phyloP scores from a whole-genome alignment of 1,284 basidiomycete species.

The Ganoderma leucocontextum region DNA sequence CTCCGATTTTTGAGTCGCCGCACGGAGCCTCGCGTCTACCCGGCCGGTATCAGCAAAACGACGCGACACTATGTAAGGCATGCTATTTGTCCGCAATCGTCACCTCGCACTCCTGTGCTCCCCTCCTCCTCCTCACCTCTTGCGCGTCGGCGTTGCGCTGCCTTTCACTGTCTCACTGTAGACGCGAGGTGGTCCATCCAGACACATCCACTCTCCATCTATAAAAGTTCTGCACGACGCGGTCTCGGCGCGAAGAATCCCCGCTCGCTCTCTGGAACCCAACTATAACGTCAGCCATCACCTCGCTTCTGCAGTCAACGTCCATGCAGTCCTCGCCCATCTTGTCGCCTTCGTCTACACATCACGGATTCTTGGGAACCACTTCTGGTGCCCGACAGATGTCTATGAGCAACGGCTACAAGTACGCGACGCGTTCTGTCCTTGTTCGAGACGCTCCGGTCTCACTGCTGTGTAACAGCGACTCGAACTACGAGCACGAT shows the following conservation, averaged over 20 bases:
- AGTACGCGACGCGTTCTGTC: constrained; percentile 8
- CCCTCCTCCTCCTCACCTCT: not conserved
- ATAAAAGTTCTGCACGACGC: constrained; percentile 4
- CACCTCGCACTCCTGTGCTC: not conserved
- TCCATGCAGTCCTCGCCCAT: constrained; percentile 5
- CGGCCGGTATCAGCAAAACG: constrained; percentile 10
- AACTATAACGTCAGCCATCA: constrained; percentile 7
- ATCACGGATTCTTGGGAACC: constrained; percentile 12
- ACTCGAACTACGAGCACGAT: constrained; percentile 4
- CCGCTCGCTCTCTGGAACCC: constrained; percentile 9
- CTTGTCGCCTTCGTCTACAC: constrained; percentile 3
- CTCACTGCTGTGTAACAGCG: not conserved
- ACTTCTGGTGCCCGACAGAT: not conserved
- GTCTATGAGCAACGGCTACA: constrained; percentile 2
- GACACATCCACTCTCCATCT: constrained; percentile 2
- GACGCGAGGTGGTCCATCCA: constrained; percentile 1
- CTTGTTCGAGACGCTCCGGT: not conserved
- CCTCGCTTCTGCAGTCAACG: not conserved
- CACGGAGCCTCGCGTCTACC: constrained; percentile 17
- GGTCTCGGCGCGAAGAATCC: not conserved
- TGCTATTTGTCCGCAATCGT: constrained; percentile 6
- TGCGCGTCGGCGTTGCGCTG: not conserved
- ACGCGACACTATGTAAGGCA: constrained; percentile 19
- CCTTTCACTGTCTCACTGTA: not conserved
- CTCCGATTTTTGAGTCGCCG: constrained; percentile 19